Conservation (phyloP, 495 filamentous ascomycete species). For the Trichoderma asperelloides region DNA sequence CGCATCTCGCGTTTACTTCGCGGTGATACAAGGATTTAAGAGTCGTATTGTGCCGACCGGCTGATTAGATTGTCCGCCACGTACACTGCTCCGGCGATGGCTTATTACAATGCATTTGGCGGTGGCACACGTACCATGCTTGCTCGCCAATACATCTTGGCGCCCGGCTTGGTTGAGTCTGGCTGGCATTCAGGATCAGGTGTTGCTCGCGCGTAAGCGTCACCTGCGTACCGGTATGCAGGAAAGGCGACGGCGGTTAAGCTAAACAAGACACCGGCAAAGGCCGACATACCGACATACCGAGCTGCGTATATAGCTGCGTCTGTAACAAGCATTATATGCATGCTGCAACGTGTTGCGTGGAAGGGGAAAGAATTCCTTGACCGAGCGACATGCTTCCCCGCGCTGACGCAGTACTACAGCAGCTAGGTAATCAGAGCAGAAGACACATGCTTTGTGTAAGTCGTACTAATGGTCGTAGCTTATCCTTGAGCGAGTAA, state of each 20-base stretch:
- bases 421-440: neutral
- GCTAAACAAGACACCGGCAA: neutral
- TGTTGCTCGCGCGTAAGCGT: neutral
- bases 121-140: too few relatives aligned
- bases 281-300: neutral
- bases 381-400: conserved; percentile 1
- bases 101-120: too few relatives aligned
- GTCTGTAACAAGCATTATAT: too few relatives aligned
- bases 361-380: neutral
- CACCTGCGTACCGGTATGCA: neutral
- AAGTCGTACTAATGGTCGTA: neutral
- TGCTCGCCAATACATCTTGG: too few relatives aligned
- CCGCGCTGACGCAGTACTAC: conserved; percentile 4
- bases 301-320: neutral
- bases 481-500: neutral
- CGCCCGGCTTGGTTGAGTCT: too few relatives aligned
- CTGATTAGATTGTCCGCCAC: too few relatives aligned
- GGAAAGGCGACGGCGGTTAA: neutral
- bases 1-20: too few relatives aligned
- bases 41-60: too few relatives aligned
- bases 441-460: neutral
- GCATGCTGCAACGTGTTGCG: too few relatives aligned
- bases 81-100: too few relatives aligned
- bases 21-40: too few relatives aligned
- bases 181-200: neutral